Conservation (phyloP, 257 asterid genomes). For the Osmanthus fragrans region DNA sequence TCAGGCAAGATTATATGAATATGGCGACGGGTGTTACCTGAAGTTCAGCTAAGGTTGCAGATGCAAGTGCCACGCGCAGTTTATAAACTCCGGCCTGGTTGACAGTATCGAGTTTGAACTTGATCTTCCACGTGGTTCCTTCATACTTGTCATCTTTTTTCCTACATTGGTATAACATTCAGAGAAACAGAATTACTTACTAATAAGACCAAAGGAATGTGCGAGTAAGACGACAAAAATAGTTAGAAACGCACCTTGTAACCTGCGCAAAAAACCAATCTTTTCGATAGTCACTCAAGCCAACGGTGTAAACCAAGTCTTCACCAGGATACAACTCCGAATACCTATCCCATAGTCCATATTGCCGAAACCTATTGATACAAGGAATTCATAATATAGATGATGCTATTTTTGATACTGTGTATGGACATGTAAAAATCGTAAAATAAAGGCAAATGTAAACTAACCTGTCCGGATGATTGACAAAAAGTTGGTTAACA, state of each 20-base stretch:
- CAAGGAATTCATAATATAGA: neutral
- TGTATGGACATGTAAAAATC: neutral
- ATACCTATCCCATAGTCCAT: conserved; percentile 77
- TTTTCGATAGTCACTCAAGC: conserved; percentile 58
- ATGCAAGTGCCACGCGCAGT: conserved; percentile 75
- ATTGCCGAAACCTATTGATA: conserved; percentile 54
- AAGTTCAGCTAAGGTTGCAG: conserved; percentile 67
- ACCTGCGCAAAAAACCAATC: conserved; percentile 88
- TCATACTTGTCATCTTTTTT: conserved; percentile 49
- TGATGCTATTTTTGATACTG: neutral
- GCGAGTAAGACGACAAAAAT: neutral
- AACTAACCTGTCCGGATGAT: conserved; percentile 59
- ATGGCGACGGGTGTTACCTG: conserved; percentile 42
- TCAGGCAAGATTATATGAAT: neutral
- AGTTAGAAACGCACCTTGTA: conserved; percentile 42
- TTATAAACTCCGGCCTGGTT: conserved; percentile 46
- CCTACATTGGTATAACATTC: conserved; percentile 30
- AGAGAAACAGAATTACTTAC: neutral
- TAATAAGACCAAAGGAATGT: neutral
- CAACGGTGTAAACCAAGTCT: conserved; percentile 65
- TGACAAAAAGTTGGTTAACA: conserved; percentile 55
- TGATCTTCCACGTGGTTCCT: conserved; percentile 88
- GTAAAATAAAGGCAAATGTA: neutral
- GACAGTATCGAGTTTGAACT: conserved; percentile 49
- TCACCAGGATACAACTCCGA: conserved; percentile 54